A percentile compares a stretch with the other conserved stretches of the same genome.
phyloP scores from a whole-genome alignment of 2,329 filamentous ascomycete genomes.

The Aspergillus brasiliensis region DNA sequence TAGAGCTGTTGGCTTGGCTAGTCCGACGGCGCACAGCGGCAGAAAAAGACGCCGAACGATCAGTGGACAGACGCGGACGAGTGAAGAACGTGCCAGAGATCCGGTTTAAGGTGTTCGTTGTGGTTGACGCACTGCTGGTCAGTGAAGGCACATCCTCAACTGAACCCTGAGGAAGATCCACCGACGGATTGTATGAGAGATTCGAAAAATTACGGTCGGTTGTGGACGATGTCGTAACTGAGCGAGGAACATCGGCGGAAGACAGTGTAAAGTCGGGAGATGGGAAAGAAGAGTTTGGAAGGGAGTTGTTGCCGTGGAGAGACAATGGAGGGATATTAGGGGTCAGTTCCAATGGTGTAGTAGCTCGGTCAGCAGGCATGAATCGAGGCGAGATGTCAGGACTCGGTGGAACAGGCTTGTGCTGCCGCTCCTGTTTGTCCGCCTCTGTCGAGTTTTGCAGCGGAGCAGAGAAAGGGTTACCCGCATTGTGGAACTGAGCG shows the following conservation, averaged over 20 bases:
- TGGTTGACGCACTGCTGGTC: slow-evolving; percentile 52
- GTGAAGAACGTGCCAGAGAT: slow-evolving; percentile 48
- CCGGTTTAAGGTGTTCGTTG: slow-evolving; percentile 46
- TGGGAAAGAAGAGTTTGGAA: slow-evolving; percentile 47
- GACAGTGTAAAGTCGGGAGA: slow-evolving; percentile 47
- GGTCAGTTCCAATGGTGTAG: slow-evolving; percentile 45
- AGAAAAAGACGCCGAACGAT: slow-evolving; percentile 49
- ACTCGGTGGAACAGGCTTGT: slow-evolving; percentile 30
- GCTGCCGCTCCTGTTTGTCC: slow-evolving; percentile 33
- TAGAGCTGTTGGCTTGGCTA: slow-evolving; percentile 44
- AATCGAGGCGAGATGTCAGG: slow-evolving; percentile 42
- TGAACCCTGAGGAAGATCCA: slow-evolving; percentile 46
- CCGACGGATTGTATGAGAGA: slow-evolving; percentile 38
- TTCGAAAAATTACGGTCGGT: slow-evolving; percentile 44
- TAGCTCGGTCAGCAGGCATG: slow-evolving; percentile 39
- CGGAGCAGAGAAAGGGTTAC: slow-evolving; percentile 26
- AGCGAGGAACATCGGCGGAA: slow-evolving; percentile 45
- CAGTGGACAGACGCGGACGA: slow-evolving; percentile 44
- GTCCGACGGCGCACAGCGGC: slow-evolving; percentile 41
- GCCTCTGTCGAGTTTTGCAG: slow-evolving; percentile 33
- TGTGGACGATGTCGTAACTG: slow-evolving; percentile 44
- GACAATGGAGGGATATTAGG: slow-evolving; percentile 44
- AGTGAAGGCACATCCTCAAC: slow-evolving; percentile 54
- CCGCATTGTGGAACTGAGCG: slow-evolving; percentile 18
- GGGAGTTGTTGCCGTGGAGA: slow-evolving; percentile 40